These are phyloP conservation scores for Galerina sulciceps DNA, from an alignment of 768 basidiomycete genomes.

Conservation along the genomic window DNA sequence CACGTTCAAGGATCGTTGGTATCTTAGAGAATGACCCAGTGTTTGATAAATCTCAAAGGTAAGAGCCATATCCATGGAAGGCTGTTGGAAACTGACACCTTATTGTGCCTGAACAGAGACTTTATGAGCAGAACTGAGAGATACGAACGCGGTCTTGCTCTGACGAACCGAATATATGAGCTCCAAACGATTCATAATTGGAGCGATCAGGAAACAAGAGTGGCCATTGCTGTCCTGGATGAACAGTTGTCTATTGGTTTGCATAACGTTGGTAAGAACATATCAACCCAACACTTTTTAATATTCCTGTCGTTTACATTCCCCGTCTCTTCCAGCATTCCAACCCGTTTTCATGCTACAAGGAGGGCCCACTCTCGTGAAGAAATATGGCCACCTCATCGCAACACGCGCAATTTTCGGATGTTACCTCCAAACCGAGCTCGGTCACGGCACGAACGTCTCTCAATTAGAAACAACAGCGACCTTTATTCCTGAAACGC, in stretches of 20 bases:
- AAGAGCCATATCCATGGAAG: background rate
- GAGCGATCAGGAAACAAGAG: slow-evolving; percentile 48
- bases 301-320: background rate
- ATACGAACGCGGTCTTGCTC: slow-evolving; percentile 56
- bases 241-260: slow-evolving; percentile 53
- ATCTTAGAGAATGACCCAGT: slow-evolving; percentile 56
- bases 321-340: slow-evolving; percentile 46
- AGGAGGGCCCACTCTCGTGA: slow-evolving; percentile 55
- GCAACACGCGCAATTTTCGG: slow-evolving; percentile 64
- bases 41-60: slow-evolving; percentile 66
- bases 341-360: slow-evolving; percentile 70
- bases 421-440: slow-evolving; percentile 79
- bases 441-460: slow-evolving; percentile 80
- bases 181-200: slow-evolving; percentile 58
- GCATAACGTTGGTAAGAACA: slow-evolving; percentile 39
- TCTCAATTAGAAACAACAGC: slow-evolving; percentile 74
- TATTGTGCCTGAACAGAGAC: slow-evolving; percentile 38
- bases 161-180: slow-evolving; percentile 62
- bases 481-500: slow-evolving; percentile 66
- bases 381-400: slow-evolving; percentile 54
- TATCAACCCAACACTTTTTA: background rate
- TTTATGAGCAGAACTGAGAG: slow-evolving; percentile 63
- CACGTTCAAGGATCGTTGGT: slow-evolving; percentile 43
- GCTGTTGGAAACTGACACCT: background rate
- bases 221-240: slow-evolving; percentile 54